Base-by-base conservation (phyloP, 805 yeast species). In the Teunomyces barrocoloradensis region DNA sequence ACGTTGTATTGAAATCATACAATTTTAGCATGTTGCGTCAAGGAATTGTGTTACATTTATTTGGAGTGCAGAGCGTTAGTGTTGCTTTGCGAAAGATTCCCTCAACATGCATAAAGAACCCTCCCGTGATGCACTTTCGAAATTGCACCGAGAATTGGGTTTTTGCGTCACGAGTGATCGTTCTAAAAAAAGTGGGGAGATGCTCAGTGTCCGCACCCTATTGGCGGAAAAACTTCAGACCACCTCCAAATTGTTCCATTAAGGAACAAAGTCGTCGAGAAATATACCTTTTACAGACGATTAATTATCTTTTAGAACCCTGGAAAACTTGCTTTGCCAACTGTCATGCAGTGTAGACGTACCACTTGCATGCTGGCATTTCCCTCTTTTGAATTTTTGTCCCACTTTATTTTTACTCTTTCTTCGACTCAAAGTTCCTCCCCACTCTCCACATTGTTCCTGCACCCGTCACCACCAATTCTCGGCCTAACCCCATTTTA, bases 361-460 rank as follows among this genome's bases (percentile, higher is more conserved):
- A 10, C 17, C 17, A 13, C 17, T 32, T 13, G 18, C 17, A 9
- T n/a, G 18, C 17, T 32, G 11, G 15, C 18, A 32, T 32, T 13
- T 32, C 34, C 27, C 27, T 25, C 11, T 32, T 32, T 32, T 21
- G 27, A 7, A 35, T 20, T 12, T 35, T 17, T 12, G 23, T 12
- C 38, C 38, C 27, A 35, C 23, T 18, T 35, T 37, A 20, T 37
- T 12, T 23, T 23, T 21, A 5, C 28, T n/a, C 13, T n/a, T n/a
- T 11, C 29, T 12, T 13, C 34, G 34, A 32, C 25, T 37, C 40
- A 17, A 23, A 37, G 40, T 37, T 27, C 20, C 40, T 23, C 40
- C 40, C 40, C 40, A 37, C 40, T 37, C 40, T 37, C 40, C 40
- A 37, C 40, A 37, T 25, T 27, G 40, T 23, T 37, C 40, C 40